A percentile compares a stretch with the other conserved stretches of the same genome.
Evolutionary conservation across 495 filamentous ascomycete genomes (phyloP).

Genomic region (Penicillium longicatenatum): DNA sequence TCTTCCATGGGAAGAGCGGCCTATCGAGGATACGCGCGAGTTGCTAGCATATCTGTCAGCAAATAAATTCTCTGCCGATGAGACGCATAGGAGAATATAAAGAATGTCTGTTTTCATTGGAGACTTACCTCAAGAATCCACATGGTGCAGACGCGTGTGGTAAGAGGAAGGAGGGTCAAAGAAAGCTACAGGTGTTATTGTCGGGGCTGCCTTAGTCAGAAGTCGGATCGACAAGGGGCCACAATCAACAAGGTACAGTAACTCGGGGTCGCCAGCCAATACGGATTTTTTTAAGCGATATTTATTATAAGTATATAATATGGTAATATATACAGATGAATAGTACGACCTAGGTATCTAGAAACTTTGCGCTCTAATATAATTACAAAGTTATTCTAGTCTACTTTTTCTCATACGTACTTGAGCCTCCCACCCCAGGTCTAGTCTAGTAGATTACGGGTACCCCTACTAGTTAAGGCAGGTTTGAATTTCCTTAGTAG

Average conservation of each 20-base stretch:
- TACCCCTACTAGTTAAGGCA: too few relatives aligned
- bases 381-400: too few relatives aligned
- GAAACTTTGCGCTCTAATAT: too few relatives aligned
- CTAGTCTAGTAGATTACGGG: too few relatives aligned
- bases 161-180: conserved; percentile 17
- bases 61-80: background rate
- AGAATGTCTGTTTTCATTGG: background rate
- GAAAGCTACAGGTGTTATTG: conserved; percentile 33
- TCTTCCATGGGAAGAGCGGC: conserved; percentile 96
- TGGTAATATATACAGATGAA: too few relatives aligned
- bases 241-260: background rate
- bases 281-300: too few relatives aligned
- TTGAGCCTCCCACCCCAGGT: too few relatives aligned
- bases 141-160: conserved; percentile 34
- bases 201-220: conserved; percentile 33
- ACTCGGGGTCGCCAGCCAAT: too few relatives aligned
- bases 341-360: too few relatives aligned
- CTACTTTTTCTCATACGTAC: too few relatives aligned
- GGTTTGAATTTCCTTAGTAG: too few relatives aligned
- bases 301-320: too few relatives aligned
- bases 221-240: background rate
- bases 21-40: conserved; percentile 85
- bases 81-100: background rate
- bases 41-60: conserved; percentile 55
- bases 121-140: conserved; percentile 47